Base-by-base conservation (phyloP, 2,329 filamentous ascomycete genomes). In the Elsinoe perseae region DNA sequence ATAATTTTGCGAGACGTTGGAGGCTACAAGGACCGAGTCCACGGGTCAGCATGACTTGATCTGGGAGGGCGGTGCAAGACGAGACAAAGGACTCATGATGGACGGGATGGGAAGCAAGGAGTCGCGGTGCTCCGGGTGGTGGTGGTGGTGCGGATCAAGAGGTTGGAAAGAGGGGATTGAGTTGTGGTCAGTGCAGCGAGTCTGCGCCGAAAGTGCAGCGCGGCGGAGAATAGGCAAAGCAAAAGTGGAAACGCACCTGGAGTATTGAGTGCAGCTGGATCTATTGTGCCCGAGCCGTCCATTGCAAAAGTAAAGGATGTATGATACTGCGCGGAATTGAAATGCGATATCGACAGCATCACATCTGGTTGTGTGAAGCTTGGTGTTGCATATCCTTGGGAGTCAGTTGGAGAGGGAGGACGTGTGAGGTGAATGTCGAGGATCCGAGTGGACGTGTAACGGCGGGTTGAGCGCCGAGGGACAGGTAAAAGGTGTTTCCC, bases 211-310 rank as follows among this genome's bases (percentile, higher is more conserved):
- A 53, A 20, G 21, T 30, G 43, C 42, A 23, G 54, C 42, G 28
- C 25, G 21, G 42, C 20, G 43, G n/a, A n/a, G n/a, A 25, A 44
- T 16, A 46, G 25, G 20, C 16, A 14, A 54, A 25, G 40, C 30
- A 23, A 44, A 16, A 14, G 5, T 48, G 34, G 50, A 20, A 54
- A 63, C 68, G 64, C 84, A 92, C 87, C 83, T 77, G 84, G 77
- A 70, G 84, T 85, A 76, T 86, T 89, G 76, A 95, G 80, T 62
- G 86, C 87, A 68, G 88, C 88, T 71, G 89, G 89, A 79, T 95
- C 89, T 79, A 95, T 93, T 69, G 89, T 95, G 70, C 86, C 87
- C 77, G 86, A 86, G 71, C 88, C 86, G 80, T 87, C 86, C 66
- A 79, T 76, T 62, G 59, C 59, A 65, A 64, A 59, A 61, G 60